Percentiles rank a stretch among this genome's conserved stretches.
Conservation (phyloP, 805 yeast species). For the Maudiozyma barnettii region DNA sequence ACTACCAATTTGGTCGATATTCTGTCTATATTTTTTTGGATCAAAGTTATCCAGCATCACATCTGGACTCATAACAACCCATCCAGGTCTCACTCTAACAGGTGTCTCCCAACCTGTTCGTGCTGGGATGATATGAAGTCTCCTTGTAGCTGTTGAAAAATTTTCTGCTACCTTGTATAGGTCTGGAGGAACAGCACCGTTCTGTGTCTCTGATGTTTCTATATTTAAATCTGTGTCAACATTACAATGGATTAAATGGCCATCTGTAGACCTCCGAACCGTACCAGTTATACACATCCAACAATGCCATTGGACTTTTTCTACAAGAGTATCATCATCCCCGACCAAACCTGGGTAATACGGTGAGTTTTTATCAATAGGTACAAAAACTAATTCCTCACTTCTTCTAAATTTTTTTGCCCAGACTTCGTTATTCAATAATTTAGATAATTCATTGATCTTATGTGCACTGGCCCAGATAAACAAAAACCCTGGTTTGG, state of each 20-base stretch:
- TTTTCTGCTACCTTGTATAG: slow-evolving; percentile 81
- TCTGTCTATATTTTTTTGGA: slow-evolving; percentile 36
- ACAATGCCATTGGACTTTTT: slow-evolving; percentile 87
- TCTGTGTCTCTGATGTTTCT: slow-evolving; percentile 38
- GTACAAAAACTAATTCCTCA: slow-evolving; percentile 79
- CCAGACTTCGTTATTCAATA: slow-evolving; percentile 45
- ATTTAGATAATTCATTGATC: slow-evolving; percentile 50
- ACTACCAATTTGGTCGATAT: slow-evolving; percentile 36
- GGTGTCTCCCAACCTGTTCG: slow-evolving; percentile 56
- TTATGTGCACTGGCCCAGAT: slow-evolving; percentile 80
- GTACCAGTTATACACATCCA: slow-evolving; percentile 98
- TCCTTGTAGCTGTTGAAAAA: slow-evolving; percentile 70
- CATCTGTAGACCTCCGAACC: slow-evolving; percentile 74
- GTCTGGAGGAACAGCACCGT: slow-evolving; percentile 57
- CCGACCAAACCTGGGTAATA: slow-evolving; percentile 51
- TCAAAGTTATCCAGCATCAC: slow-evolving; percentile 62
- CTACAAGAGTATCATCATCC: slow-evolving; percentile 43
- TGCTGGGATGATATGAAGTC: slow-evolving; percentile 79
- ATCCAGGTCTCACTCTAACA: slow-evolving; percentile 66
- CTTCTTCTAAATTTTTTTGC: slow-evolving; percentile 73
- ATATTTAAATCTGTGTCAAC: slow-evolving; percentile 81
- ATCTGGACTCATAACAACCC: slow-evolving; percentile 88
- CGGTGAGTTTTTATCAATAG: slow-evolving; percentile 54
- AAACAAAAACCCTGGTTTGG: slow-evolving; percentile 79
- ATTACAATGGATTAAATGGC: slow-evolving; percentile 81